Evolutionary conservation across 208 protist species (phyloP), one percentile per base, ranked within the genome.

Genomic region (Acanthamoeba lenticulata): DNA sequence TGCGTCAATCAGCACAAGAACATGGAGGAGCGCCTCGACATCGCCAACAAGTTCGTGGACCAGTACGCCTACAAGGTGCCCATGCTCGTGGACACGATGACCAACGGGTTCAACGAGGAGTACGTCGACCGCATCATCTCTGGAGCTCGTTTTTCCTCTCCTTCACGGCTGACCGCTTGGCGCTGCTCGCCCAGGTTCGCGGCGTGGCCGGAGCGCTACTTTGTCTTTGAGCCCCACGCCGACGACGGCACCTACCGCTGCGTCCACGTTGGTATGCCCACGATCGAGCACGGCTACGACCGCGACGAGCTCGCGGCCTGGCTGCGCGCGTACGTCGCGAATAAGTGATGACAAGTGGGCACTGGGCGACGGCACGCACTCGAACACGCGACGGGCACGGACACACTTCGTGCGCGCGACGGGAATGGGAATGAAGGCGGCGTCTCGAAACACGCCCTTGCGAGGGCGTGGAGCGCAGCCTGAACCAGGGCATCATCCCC

Each of bases 1-100:
- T 83, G 72, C 72, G 72, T 83, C 21, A 49, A 83, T 34, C 72
- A 83, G 40, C 72, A 83, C 72, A 83, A 83, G 72, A 83, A 11
- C 36, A 83, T 83, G 72, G 40, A 83, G 38, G 72, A 83, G 40
- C 34, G 72, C 2, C 40, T 83, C 6, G 0, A 15, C 5, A 49
- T 49, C 15, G 72, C 72, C 72, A 83, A 83, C 72, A n/a, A 52
- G 36, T 83, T 83, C 27, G 72, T 83, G 34, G 72, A 49, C 38
- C 24, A 49, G 42, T 19, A n/a, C 72, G 21, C 9, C 21, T 83
- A 83, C 72, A n/a, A 49, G 42, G 19, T 83, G 11, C 72, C 72
- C 27, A 49, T n/a, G 17, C 72, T 83, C 27, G 72, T 83, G 38
- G 72, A 83, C 72, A 83, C 72, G 15, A 83, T 83, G 36, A 36